These are phyloP conservation scores for Rhodotorula toruloides DNA, from an alignment of 768 basidiomycete genomes.

Conservation along the genomic window DNA sequence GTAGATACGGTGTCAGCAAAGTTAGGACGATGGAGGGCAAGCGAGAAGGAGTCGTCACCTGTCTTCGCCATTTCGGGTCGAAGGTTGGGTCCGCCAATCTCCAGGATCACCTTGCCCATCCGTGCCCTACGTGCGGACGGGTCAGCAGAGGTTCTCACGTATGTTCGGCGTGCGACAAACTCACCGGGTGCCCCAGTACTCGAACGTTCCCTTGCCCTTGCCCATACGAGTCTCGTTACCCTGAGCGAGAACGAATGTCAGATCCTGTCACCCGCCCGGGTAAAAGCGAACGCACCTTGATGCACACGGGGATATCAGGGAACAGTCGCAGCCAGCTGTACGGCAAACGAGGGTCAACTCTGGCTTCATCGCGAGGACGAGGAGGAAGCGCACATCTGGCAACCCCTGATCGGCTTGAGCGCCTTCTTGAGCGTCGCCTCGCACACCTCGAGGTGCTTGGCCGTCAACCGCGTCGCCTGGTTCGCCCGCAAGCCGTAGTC, in stretches of 20 bases:
- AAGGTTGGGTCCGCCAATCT: conserved; percentile 82
- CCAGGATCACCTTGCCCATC: conserved; percentile 83
- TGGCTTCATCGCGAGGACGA: no score
- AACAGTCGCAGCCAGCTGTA: conserved; percentile 64
- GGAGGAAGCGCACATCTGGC: conserved; percentile 58
- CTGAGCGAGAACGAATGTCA: conserved; percentile 48
- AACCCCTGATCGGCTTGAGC: conserved; percentile 81
- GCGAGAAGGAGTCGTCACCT: conserved; percentile 52
- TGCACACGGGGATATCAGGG: conserved; percentile 93
- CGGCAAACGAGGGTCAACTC: background rate
- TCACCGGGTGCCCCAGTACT: conserved; percentile 91
- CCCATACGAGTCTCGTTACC: conserved; percentile 99
- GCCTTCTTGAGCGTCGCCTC: conserved; percentile 85
- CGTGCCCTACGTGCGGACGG: conserved; percentile 62
- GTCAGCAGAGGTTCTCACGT: no score
- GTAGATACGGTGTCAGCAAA: conserved; percentile 7
- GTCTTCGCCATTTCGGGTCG: conserved; percentile 89
- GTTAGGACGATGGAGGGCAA: conserved; percentile 8
- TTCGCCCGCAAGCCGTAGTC: conserved; percentile 88
- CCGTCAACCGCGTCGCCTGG: conserved; percentile 66
- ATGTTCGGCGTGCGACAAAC: no score
- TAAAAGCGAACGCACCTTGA: conserved; percentile 61
- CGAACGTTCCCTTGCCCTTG: conserved; percentile 96
- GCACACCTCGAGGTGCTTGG: conserved; percentile 80
- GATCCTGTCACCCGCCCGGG: background rate